Evolutionary conservation across 495 filamentous ascomycete genomes (phyloP).

Genomic region (Aspergillus sclerotiicarbonarius): DNA sequence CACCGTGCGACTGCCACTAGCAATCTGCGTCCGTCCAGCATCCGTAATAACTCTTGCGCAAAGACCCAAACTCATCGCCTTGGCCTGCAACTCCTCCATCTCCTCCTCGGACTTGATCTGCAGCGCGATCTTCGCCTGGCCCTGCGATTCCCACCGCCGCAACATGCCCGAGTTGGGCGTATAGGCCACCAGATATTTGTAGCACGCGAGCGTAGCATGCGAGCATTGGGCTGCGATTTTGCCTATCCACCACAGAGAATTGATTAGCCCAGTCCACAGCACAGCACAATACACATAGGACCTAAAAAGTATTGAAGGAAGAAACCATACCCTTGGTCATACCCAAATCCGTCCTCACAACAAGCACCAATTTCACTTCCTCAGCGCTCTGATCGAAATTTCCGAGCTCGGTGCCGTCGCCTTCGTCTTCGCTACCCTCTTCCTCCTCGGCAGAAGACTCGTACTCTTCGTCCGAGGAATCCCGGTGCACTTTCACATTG

Average conservation of each 20-base stretch:
- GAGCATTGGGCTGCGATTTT: conserved; percentile 96
- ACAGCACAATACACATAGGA: conserved; percentile 1
- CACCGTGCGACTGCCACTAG: conserved; percentile 85
- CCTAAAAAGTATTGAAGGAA: not conserved
- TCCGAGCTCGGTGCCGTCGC: conserved; percentile 41
- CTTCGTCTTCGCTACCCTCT: conserved; percentile 39
- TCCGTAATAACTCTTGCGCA: conserved; percentile 87
- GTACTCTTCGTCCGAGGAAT: conserved; percentile 43
- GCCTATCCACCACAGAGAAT: conserved; percentile 47
- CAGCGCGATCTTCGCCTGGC: conserved; percentile 90
- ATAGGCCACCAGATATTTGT: conserved; percentile 71
- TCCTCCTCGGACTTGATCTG: conserved; percentile 83
- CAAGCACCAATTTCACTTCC: conserved; percentile 91
- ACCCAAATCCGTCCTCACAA: conserved; percentile 88
- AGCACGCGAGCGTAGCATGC: conserved; percentile 96
- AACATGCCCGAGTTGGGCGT: conserved; percentile 64
- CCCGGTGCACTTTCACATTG: conserved; percentile 47
- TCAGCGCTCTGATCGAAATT: conserved; percentile 57
- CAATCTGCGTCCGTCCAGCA: conserved; percentile 97
- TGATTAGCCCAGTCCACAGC: not conserved
- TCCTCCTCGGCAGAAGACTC: conserved; percentile 20
- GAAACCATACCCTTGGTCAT: conserved; percentile 83
- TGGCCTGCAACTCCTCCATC: conserved; percentile 69
- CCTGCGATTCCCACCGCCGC: conserved; percentile 74
- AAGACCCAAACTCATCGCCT: conserved; percentile 78